Percentiles rank a stretch among this genome's conserved stretches.
phyloP scores from a whole-genome alignment of 2,329 filamentous ascomycete species.

The Fusarium liriodendri region DNA sequence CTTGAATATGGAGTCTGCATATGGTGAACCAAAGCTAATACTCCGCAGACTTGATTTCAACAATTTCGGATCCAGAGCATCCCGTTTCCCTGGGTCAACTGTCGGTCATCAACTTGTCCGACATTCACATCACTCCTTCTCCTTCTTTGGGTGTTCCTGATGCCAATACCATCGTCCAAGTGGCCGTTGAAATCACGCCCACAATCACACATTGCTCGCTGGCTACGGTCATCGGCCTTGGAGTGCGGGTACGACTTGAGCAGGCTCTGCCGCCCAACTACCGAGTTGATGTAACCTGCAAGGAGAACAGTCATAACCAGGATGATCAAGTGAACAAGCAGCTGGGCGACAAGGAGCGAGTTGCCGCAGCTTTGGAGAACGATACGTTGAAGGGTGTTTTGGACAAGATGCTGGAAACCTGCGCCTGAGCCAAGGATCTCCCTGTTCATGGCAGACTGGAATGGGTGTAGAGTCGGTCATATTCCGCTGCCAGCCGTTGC shows the following conservation, averaged over 20 bases:
- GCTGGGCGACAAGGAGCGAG: constrained; percentile 93
- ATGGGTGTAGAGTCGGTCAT: not conserved
- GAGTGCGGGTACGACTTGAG: constrained; percentile 90
- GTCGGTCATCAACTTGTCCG: constrained; percentile 94
- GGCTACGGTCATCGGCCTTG: constrained; percentile 94
- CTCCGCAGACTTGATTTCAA: constrained; percentile 84
- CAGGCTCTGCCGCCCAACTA: constrained; percentile 92
- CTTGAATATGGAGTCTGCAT: not conserved
- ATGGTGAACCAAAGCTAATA: constrained; percentile 27
- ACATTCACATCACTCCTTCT: constrained; percentile 79
- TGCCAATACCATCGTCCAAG: constrained; percentile 71
- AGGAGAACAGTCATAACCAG: constrained; percentile 94
- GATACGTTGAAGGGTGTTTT: constrained; percentile 88
- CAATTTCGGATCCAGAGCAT: constrained; percentile 96
- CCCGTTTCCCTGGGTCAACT: constrained; percentile 93
- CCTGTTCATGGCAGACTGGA: not conserved
- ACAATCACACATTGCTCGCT: constrained; percentile 98
- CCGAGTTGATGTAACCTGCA: constrained; percentile 91
- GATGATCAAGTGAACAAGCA: constrained; percentile 98
- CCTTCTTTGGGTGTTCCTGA: constrained; percentile 53
- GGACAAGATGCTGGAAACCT: constrained; percentile 93
- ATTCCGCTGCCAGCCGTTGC: not conserved
- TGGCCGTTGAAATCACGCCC: constrained; percentile 90
- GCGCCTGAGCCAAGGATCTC: constrained; percentile 59
- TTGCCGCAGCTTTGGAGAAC: constrained; percentile 95